Evolutionary conservation across 306 rosid species (phyloP), one percentile per base, ranked within the genome.

Genomic region (Medicago arabica): DNA sequence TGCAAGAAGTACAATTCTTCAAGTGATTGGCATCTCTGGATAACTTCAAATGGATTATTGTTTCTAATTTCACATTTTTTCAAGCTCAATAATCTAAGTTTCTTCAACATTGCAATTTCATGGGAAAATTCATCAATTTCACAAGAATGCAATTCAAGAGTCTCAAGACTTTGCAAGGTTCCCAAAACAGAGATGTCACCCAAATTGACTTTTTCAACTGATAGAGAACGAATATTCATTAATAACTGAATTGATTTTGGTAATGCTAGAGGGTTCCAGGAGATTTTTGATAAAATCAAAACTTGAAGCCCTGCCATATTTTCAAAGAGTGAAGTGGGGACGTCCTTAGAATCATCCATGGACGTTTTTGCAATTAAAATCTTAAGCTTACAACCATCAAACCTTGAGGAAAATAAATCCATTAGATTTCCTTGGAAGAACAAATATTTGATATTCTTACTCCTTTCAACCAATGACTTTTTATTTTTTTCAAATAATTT

Each of bases 21-120:
- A 6, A 82, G 36, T 12, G 51, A 43, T 4, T 9, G 7, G 39
- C 78, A 76, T 12, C 55, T 19, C 19, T 1, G 36, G 38, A 80
- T 80, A 31, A 74, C 80, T 21, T 80, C 7, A 9, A 55, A 64
- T 21, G 72, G 69, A 61, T 61, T 55, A 6, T 43, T 25, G 17
- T 0, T 5, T 57, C 1, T 1, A 21, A 67, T 10, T 0, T 0
- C 0, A 49, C 79, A 72, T 0, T 0, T 0, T 0, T 0, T 0
- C 68, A 82, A 47, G 17, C 3, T 21, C 62, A 77, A 50, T 10
- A 82, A 28, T 59, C 28, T 67, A 11, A 77, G 44, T 13, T 50
- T 82, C n/a, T 8, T 1, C 1, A 74, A 0, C 13, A 54, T 0
- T 1, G 0, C 0, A 1, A 83, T 47, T 25, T 15, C 8, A 0